Evolutionary conservation across 2,329 filamentous ascomycete species (phyloP).

Genomic region (Dactylellina cionopaga): DNA sequence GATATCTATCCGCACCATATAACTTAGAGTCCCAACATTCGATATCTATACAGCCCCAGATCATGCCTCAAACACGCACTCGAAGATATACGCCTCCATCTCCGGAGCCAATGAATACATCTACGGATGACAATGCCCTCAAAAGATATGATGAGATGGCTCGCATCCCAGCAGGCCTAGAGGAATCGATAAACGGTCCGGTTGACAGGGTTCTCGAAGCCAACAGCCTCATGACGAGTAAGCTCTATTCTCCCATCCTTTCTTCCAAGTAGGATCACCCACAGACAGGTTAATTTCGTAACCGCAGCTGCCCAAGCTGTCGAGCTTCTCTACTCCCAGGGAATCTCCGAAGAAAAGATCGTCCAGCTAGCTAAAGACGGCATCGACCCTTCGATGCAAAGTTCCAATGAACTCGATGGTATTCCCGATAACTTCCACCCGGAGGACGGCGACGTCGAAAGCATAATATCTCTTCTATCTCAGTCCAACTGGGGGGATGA

Average conservation of each 20-base stretch:
- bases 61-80: background rate
- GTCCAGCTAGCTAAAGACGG: background rate
- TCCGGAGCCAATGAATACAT: background rate
- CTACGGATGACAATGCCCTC: background rate
- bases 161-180: background rate
- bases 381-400: background rate
- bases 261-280: background rate
- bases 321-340: background rate
- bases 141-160: background rate
- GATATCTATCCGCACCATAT: no score
- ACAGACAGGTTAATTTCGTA: no score
- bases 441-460: constrained; percentile 14
- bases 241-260: background rate
- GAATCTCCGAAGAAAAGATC: constrained; percentile 8
- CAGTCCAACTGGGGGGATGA: background rate
- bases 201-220: constrained; percentile 12
- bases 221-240: constrained; percentile 20
- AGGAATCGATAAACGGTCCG: background rate
- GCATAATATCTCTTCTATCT: constrained; percentile 1
- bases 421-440: background rate
- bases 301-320: constrained; percentile 27
- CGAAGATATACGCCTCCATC: background rate
- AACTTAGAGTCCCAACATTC: no score
- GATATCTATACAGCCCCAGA: no score
- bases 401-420: background rate